These are phyloP conservation scores for Penicillium maclennaniae DNA, from an alignment of 495 filamentous ascomycete species.

Conservation along the genomic window DNA sequence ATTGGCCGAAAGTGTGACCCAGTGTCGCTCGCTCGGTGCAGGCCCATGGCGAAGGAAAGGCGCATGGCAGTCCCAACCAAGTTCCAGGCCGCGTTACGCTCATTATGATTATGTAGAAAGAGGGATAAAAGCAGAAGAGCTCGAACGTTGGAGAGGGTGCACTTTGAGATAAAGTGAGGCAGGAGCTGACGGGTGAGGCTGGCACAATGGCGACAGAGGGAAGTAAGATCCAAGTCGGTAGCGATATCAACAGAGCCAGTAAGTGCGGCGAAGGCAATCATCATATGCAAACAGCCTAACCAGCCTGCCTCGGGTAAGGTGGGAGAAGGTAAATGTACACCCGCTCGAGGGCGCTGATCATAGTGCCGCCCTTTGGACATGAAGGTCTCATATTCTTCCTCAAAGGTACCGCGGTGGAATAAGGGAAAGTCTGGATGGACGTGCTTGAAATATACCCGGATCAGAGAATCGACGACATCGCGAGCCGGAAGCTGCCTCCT, in stretches of 20 bases:
- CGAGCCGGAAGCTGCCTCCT: constrained; percentile 11
- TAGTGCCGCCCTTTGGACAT: constrained; percentile 7
- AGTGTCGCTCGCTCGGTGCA: constrained; percentile 40
- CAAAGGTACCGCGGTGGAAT: constrained; percentile 43
- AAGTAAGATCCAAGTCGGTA: constrained; percentile 24
- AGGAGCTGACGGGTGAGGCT: constrained; percentile 16
- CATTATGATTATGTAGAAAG: constrained; percentile 45
- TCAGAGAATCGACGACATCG: constrained; percentile 31
- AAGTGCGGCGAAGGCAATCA: constrained; percentile 36
- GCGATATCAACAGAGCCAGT: constrained; percentile 24
- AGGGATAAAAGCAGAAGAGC: constrained; percentile 44
- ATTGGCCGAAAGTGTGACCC: constrained; percentile 32
- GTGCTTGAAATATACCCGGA: constrained; percentile 38
- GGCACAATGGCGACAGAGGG: constrained; percentile 35
- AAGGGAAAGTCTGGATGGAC: constrained; percentile 44
- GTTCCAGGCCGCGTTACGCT: constrained; percentile 38
- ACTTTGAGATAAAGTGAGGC: constrained; percentile 24
- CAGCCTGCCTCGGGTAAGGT: constrained; percentile 24
- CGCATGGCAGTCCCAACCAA: constrained; percentile 40
- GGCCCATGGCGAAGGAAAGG: constrained; percentile 44
- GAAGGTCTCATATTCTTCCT: constrained; percentile 37
- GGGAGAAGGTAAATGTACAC: constrained; percentile 12
- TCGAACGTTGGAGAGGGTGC: constrained; percentile 41
- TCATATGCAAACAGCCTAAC: constrained; percentile 45
- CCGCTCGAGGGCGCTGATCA: neutral